A percentile compares a stretch with the other conserved stretches of the same genome.
Conservation (phyloP, 495 filamentous ascomycete genomes). For the Hyaloscypha variabilis region DNA sequence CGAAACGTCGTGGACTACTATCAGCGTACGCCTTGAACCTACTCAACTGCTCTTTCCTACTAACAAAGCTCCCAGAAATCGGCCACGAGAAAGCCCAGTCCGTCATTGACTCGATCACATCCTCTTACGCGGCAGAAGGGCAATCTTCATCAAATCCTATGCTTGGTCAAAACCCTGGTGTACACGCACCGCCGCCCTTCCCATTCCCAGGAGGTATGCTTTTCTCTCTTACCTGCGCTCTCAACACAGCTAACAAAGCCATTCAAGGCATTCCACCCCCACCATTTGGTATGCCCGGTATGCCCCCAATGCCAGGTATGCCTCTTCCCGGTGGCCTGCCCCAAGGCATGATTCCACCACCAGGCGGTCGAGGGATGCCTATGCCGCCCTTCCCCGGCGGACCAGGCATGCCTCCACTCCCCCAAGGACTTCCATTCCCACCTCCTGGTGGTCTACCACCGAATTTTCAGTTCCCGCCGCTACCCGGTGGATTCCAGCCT, state of each 20-base stretch:
- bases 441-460: conserved; percentile 62
- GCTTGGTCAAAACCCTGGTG: conserved; percentile 64
- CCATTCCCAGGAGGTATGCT: conserved; percentile 45
- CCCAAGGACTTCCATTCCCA: conserved; percentile 61
- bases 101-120: conserved; percentile 96
- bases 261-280: conserved; percentile 29
- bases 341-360: conserved; percentile 49
- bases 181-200: conserved; percentile 57
- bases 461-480: conserved; percentile 52
- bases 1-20: conserved; percentile 99
- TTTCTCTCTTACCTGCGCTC: conserved; percentile 23
- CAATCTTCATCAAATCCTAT: conserved; percentile 84
- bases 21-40: conserved; percentile 67
- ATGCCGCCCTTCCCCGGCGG: conserved; percentile 67
- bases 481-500: conserved; percentile 37
- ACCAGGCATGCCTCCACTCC: conserved; percentile 43
- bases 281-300: conserved; percentile 30
- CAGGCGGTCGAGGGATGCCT: conserved; percentile 50
- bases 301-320: conserved; percentile 22
- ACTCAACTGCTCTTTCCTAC: background rate
- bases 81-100: conserved; percentile 97
- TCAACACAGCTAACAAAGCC: background rate
- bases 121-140: conserved; percentile 91
- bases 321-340: conserved; percentile 43
- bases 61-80: conserved; percentile 65